Conservation (phyloP, 306 rosid genomes). For the Cucumis sativus region Cucumber_9930_V3 NC_026658.2:25690501-25691000, state of each 20-base stretch:
- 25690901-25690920: conserved; percentile 78
- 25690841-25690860: conserved; percentile 91
- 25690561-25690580: not conserved
- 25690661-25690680: not conserved
- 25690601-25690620: not conserved
- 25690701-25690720: conserved; percentile 88
- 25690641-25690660: not conserved
- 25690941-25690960: conserved; percentile 95
- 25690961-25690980: conserved; percentile 89
- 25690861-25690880: conserved; percentile 92
- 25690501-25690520: not conserved
- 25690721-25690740: conserved; percentile 62
- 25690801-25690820: conserved; percentile 97
- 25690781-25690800: conserved; percentile 93
- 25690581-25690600: not conserved
- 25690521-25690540: not conserved
- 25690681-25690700: not conserved
- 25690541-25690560: not conserved
- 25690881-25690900: conserved; percentile 92
- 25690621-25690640: not conserved
- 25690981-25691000: not conserved
- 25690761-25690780: conserved; percentile 46
- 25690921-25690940: conserved; percentile 99
- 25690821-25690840: conserved; percentile 94
- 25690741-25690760: conserved; percentile 90